phyloP scores from a whole-genome alignment of 1,139 yeast species.

The Sugiyamaella novakii region DNA sequence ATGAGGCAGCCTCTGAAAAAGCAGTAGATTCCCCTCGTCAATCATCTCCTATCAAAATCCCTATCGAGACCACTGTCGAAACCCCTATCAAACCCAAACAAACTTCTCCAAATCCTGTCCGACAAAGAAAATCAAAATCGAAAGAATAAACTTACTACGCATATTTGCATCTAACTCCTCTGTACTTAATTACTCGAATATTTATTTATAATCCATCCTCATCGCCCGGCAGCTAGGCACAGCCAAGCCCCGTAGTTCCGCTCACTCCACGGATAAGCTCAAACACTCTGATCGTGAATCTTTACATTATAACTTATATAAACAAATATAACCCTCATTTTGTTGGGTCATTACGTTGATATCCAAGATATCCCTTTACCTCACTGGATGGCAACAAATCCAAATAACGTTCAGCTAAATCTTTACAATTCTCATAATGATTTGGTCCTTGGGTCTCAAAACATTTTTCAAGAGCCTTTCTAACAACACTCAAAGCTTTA shows the following conservation, averaged over 20 bases:
- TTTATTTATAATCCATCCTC: neutral
- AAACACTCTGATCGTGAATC: too few species aligned
- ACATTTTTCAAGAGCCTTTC: constrained; percentile 72
- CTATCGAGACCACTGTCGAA: too few species aligned
- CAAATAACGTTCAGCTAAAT: constrained; percentile 74
- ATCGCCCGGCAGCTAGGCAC: neutral
- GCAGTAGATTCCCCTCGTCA: too few species aligned
- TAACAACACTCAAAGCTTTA: constrained; percentile 66
- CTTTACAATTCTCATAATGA: constrained; percentile 77
- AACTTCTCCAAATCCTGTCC: constrained; percentile 5
- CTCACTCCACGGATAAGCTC: neutral
- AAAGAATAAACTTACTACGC: neutral
- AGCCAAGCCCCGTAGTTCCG: neutral
- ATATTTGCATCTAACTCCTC: too few species aligned
- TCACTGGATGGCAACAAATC: constrained; percentile 71
- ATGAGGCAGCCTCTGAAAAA: neutral
- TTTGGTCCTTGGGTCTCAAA: constrained; percentile 66
- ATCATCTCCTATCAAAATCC: neutral
- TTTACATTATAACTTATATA: constrained; percentile 11
- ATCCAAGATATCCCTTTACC: constrained; percentile 72
- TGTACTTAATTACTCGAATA: too few species aligned
- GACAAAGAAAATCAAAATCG: neutral
- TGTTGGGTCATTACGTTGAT: constrained; percentile 83
- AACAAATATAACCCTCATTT: constrained; percentile 47
- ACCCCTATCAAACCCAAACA: neutral